Evolutionary conservation across 345 rosid species (phyloP), one percentile per base, ranked within the genome.

Genomic region (Euphorbia pulcherrima): DNA sequence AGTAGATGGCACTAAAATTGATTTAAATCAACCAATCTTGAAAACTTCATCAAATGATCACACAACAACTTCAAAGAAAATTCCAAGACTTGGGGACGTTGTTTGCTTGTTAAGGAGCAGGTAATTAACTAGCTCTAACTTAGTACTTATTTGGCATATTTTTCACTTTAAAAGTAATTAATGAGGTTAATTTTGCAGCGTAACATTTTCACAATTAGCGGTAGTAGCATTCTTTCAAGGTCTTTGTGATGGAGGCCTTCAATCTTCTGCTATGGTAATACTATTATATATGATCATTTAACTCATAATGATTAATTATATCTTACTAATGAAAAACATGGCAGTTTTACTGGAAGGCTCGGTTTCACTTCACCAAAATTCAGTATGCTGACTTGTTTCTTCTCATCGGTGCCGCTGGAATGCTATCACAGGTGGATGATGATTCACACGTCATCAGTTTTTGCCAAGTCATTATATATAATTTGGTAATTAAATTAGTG

Each of bases 331-430:
- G 47, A 1, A 41, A n/a, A n/a, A n/a, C n/a, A n/a, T 27, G 86
- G 85, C 86, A 90, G 98, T 93, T 80, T 77, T 90, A 75, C 83
- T 61, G 88, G 73, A 93, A 88, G 84, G 98, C 98, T 9, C 96
- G 88, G 33, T 93, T 93, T 69, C 94, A 89, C 68, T 93, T 84
- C 78, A 78, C 77, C 84, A 88, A 90, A 75, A 74, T 82, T 68
- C 85, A 90, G 75, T 90, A 84, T 69, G 97, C 98, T 63, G 90
- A 87, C 74, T 79, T 90, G 28, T 52, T 93, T 80, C 72, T 93
- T 63, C 71, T 90, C 50, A 1, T 62, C 30, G 85, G 88, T 26
- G 53, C 83, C 74, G 71, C 84, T n/a, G 83, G 83, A 47, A 75
- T 88, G 57, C 51, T 86, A 76, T 78, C 92, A 62, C 98, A 93